Percentiles rank a stretch among this genome's conserved stretches.
Conservation (phyloP, 768 basidiomycete genomes). For the Megacollybia marginata region DNA sequence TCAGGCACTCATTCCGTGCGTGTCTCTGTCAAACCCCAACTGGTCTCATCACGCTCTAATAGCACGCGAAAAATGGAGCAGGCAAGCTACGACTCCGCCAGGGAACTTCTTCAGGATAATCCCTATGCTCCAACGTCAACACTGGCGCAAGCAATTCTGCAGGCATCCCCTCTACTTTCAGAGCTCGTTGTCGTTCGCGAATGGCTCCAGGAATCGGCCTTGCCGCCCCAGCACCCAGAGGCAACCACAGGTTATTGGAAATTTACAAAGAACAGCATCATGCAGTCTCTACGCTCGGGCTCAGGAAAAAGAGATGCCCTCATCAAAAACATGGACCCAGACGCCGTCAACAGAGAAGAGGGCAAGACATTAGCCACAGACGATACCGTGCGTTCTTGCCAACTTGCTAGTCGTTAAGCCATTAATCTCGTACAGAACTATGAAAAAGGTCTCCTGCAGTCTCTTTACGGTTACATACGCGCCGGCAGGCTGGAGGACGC, state of each 20-base stretch:
- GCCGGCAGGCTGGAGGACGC: conserved; percentile 84
- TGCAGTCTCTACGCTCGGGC: conserved; percentile 56
- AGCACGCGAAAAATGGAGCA: conserved; percentile 66
- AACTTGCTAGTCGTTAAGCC: neutral
- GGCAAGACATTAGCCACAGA: conserved; percentile 60
- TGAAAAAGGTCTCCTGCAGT: conserved; percentile 71
- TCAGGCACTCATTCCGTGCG: conserved; percentile 72
- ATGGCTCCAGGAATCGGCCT: conserved; percentile 79
- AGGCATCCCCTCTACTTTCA: conserved; percentile 54
- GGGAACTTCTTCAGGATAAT: conserved; percentile 54
- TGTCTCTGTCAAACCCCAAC: conserved; percentile 10
- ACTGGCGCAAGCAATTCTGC: conserved; percentile 68
- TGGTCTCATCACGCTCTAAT: neutral
- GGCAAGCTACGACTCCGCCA: conserved; percentile 39
- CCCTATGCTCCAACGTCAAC: conserved; percentile 78
- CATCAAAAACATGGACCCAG: conserved; percentile 73
- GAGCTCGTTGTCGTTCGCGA: conserved; percentile 82
- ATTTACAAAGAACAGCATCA: conserved; percentile 69
- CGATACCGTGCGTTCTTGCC: conserved; percentile 54
- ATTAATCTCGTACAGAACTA: conserved; percentile 45
- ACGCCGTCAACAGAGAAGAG: conserved; percentile 57
- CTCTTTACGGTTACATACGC: conserved; percentile 75
- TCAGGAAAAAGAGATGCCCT: conserved; percentile 37
- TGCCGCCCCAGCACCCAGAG: conserved; percentile 53
- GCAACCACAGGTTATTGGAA: conserved; percentile 79